phyloP scores from a whole-genome alignment of 2,329 filamentous ascomycete genomes.

The Arthrobotrys pseudoclavata region DNA sequence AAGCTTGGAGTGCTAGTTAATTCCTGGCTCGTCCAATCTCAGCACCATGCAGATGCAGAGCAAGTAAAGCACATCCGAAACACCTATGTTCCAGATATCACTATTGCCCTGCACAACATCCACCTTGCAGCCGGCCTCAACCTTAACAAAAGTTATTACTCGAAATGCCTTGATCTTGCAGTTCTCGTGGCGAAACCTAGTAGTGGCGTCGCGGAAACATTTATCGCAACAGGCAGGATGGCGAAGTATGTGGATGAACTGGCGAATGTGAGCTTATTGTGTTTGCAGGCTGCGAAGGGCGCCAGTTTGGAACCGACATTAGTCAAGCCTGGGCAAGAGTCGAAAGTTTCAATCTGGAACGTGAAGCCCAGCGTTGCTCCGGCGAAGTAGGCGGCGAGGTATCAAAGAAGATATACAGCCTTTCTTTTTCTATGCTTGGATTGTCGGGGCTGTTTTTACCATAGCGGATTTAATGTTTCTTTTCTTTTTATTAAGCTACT shows the following conservation, averaged over 20 bases:
- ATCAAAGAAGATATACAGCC: background rate
- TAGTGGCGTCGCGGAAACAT: conserved; percentile 76
- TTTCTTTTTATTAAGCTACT: conserved; percentile 18
- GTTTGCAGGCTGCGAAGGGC: conserved; percentile 69
- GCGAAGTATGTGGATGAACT: conserved; percentile 81
- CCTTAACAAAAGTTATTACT: conserved; percentile 80
- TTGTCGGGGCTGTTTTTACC: conserved; percentile 41
- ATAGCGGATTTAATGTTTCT: conserved; percentile 55
- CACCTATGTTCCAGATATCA: conserved; percentile 85
- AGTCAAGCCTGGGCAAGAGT: conserved; percentile 44
- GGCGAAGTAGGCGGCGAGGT: background rate
- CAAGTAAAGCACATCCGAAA: conserved; percentile 77
- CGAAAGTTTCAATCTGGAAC: conserved; percentile 62
- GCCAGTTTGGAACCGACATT: conserved; percentile 36
- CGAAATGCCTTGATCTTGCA: conserved; percentile 89
- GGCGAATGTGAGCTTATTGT: conserved; percentile 81
- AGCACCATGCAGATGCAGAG: conserved; percentile 71
- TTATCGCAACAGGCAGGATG: conserved; percentile 77
- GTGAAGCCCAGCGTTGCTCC: conserved; percentile 42
- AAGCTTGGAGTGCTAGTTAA: conserved; percentile 60
- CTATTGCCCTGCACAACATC: conserved; percentile 85
- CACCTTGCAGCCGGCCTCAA: conserved; percentile 83
- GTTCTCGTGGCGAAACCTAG: conserved; percentile 79
- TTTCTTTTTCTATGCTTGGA: conserved; percentile 36
- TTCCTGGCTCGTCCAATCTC: conserved; percentile 62